Evolutionary conservation across 805 yeast genomes (phyloP), one percentile per base, ranked within the genome.

Genomic region (Ascoidea asiatica): DNA sequence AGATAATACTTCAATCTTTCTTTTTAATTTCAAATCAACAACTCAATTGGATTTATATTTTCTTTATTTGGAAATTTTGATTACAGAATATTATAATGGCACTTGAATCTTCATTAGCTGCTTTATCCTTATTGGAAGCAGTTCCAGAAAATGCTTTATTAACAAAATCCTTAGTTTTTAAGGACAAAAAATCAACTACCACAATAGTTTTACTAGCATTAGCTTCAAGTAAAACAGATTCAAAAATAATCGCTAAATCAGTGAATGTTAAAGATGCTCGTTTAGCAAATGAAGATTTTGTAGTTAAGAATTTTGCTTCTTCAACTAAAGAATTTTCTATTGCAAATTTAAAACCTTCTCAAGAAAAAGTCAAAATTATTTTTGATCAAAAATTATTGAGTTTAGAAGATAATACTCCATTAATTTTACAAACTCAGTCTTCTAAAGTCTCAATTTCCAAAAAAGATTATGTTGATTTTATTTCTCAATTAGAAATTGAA

Each of bases 131-230:
- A 52, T 70, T 75, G 37, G 69, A 74, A 38, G 79, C 72, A 39
- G 54, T 70, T 17, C 61, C 73, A 41, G 79, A 69, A 40, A 66
- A 69, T 37, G 70, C 81, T 2, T 49, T 66, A 21, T 66, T 78
- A 22, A 73, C 85, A 49, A 87, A 87, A 63, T 73, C 89, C 4
- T 67, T 87, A 49, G 88, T 87, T 21, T 87, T 87, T 75, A 87
- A 87, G 66, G 95, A 95, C 54, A 87, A 87, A 66, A 85, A 95
- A 41, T 80, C 95, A 36, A 87, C 87, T 58, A 65, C 86, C 41
- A 95, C 96, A 38, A 72, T 87, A 23, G 74, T 87, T 44, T 85
- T 86, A 29, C 72, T 87, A 56, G 95, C 95, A 5, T 70, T 81
- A 47, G 74, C 74, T 33, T 54, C 78, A 2, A 83, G 95, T 4